Percentiles rank a stretch among this genome's conserved stretches.
Evolutionary conservation across 768 basidiomycete species (phyloP).

Genomic region (Suillus americanus): DNA sequence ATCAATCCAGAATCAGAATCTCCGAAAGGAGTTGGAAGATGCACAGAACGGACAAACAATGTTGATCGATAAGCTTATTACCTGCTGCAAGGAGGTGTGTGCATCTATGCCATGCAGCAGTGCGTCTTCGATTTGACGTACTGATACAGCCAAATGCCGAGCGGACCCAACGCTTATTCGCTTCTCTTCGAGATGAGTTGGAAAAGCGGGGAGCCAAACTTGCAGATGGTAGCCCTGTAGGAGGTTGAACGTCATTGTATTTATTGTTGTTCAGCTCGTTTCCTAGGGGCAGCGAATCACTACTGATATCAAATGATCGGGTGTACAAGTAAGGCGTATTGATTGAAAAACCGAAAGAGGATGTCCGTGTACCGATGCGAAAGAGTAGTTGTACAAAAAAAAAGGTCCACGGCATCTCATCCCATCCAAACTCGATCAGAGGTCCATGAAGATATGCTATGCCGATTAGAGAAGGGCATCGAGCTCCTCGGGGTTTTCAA

Average conservation of each 20-base stretch:
- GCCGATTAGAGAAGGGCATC: slow-evolving; percentile 57
- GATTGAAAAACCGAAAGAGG: slow-evolving; percentile 3
- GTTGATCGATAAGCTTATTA: slow-evolving; percentile 80
- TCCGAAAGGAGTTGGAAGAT: slow-evolving; percentile 78
- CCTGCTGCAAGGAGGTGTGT: slow-evolving; percentile 85
- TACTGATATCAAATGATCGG: slow-evolving; percentile 14
- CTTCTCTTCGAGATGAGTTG: slow-evolving; percentile 79
- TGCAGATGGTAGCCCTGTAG: slow-evolving; percentile 40
- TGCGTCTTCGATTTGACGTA: slow-evolving; percentile 13
- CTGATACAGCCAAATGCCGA: slow-evolving; percentile 71
- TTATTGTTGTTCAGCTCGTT: slow-evolving; percentile 2
- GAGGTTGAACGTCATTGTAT: slow-evolving; percentile 36
- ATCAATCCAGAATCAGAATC: slow-evolving; percentile 54
- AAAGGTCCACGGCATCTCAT: neutral
- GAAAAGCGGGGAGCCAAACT: slow-evolving; percentile 63
- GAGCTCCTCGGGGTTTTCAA: slow-evolving; percentile 65
- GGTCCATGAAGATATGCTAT: slow-evolving; percentile 9
- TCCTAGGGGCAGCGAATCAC: slow-evolving; percentile 1
- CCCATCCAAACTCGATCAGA: neutral
- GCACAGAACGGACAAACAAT: slow-evolving; percentile 74
- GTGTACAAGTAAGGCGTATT: slow-evolving; percentile 6
- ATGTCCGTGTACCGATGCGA: slow-evolving; percentile 8
- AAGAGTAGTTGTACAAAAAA: slow-evolving; percentile 5
- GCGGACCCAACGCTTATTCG: slow-evolving; percentile 77
- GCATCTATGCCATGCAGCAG: slow-evolving; percentile 5